Evolutionary conservation across 2,329 filamentous ascomycete genomes (phyloP), one percentile per base, ranked within the genome.

Genomic region (Pyrenophora graminea): DNA sequence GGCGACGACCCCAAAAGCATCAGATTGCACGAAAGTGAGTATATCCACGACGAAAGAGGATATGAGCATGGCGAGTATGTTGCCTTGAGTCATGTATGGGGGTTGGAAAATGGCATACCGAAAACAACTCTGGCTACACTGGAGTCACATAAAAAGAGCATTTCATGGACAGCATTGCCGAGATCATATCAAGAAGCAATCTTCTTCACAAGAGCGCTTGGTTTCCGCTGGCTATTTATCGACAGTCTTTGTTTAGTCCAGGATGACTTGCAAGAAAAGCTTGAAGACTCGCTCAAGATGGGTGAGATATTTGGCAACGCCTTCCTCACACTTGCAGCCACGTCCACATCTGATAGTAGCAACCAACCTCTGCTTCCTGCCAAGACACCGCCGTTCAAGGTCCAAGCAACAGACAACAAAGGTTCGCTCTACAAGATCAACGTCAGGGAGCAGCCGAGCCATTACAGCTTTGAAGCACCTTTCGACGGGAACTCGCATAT

Each of bases 201-300:
- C 6, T 46, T 65, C 6, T 57, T 73, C n/a, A 71, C 72, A 2
- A 59, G 67, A 30, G 62, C 67, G 25, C 58, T 74, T n/a, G 69
- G 69, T 3, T 61, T 74, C 36, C 64, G 66, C 5, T 74, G 66
- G 54, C 55, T 75, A 0, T 75, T 70, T 64, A 68, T 74, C 31
- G 72, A 75, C 48, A 56, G 64, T 3, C 48, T 72, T 9, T 72
- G 69, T 48, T 58, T 72, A 1, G 25, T 70, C 10, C 69, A 72
- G 48, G 67, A 71, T 39, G 69, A 71, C 37, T 40, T 39, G 15
- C 41, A 56, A 6, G 60, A 69, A 15, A 70, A 63, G 44, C 53
- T 64, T 6, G 58, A 66, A 40, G 64, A 65, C 32, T 65, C 68
- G 17, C 48, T 66, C 25, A 48, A 58, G 8, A 62, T 70, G 59